Evolutionary conservation across 139 green algal genomes (phyloP), one percentile per base, ranked within the genome.

Genomic region (Chlorella ohadii): DNA sequence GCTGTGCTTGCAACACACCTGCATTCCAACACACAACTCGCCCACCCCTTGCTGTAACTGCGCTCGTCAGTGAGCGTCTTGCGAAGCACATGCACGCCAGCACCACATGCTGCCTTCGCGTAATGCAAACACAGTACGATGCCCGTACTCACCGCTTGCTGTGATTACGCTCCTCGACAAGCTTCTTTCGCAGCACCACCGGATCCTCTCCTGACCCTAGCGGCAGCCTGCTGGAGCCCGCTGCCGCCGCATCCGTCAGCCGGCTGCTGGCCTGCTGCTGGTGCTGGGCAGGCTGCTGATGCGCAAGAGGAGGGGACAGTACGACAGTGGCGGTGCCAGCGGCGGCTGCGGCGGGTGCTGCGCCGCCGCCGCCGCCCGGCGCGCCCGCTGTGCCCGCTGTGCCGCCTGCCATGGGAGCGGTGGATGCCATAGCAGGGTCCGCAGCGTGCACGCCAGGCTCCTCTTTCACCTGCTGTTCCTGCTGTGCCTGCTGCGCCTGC

Each of bases 151-250:
- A 47, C 72, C 47, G 47, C 28, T 47, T 33, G n/a, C 51, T 65
- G 47, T 65, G 13, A 44, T 33, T 34, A n/a, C 72, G 72, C 72
- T 79, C 72, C 2, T 64, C 72, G 11, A 5, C 33, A n/a, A 79
- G 72, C 47, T 79, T 79, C 28, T 31, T 34, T 12, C 72, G 51
- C n/a, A 79, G 72, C 72, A 47, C 72, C 19, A 31, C 72, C 12
- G 44, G 72, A 31, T 79, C 72, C 44, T 79, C 47, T 25, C n/a
- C 64, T 20, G 12, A 0, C 64, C 15, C 64, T 41, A n/a, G n/a
- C n/a, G 64, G 31, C n/a, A 20, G 64, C 31, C 31, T 7, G 64
- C 64, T 33, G 36, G 36, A 22, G 67, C 16, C 66, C 0, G 11
- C 33, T 2, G 34, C 33, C 13, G 66, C 63, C 13, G 63, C 63